phyloP scores from a whole-genome alignment of 371 early-diverging fungal species.

The Syncephalastrum sp. region DNA sequence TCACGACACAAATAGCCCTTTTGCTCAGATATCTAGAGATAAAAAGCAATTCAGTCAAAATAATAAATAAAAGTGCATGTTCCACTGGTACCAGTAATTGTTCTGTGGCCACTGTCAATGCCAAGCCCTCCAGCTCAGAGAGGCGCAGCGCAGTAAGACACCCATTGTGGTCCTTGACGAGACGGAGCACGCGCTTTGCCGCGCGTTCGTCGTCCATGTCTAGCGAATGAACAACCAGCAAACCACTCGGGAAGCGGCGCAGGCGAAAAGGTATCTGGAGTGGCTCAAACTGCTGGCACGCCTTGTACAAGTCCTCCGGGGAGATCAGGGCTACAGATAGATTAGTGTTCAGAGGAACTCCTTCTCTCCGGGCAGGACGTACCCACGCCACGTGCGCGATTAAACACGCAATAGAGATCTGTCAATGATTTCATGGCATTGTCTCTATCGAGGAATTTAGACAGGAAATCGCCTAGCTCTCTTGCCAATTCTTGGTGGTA shows the following conservation, averaged over 20 bases:
- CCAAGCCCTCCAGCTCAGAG: conserved; percentile 65
- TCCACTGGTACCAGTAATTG: conserved; percentile 61
- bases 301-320: conserved; percentile 82
- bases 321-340: conserved; percentile 69
- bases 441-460: conserved; percentile 55
- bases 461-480: conserved; percentile 81
- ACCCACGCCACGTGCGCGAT: conserved; percentile 88
- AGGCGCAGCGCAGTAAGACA: conserved; percentile 69
- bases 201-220: conserved; percentile 73
- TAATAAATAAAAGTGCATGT: conserved; percentile 2
- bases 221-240: conserved; percentile 71
- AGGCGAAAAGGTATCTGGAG: conserved; percentile 72
- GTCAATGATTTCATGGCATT: conserved; percentile 81
- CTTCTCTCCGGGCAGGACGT: conserved; percentile 16
- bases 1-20: conserved; percentile 83
- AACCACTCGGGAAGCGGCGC: conserved; percentile 75
- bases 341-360: not conserved
- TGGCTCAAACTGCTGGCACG: conserved; percentile 63
- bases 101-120: conserved; percentile 70
- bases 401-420: conserved; percentile 90
- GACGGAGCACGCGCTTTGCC: conserved; percentile 54
- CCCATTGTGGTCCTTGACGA: conserved; percentile 49
- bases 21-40: conserved; percentile 68
- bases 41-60: not conserved
- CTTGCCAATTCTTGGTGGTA: conserved; percentile 84